These are phyloP conservation scores for Trichoderma gamsii DNA, from an alignment of 495 filamentous ascomycete genomes.

Conservation along the genomic window DNA sequence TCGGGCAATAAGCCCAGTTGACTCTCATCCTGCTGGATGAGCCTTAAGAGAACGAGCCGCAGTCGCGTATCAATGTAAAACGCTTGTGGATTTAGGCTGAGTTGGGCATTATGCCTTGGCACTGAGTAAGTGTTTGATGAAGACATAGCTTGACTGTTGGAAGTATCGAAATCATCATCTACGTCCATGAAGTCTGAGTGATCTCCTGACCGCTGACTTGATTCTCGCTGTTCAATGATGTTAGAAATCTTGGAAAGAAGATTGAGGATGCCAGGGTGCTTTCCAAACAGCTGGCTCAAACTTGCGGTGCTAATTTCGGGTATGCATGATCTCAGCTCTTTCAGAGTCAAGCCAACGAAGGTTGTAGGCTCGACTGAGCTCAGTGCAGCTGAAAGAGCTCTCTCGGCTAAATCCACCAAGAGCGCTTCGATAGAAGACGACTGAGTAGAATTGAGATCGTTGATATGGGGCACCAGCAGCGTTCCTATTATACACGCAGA, in stretches of 20 bases:
- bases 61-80: constrained; percentile 41
- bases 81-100: constrained; percentile 41
- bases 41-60: constrained; percentile 35
- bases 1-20: constrained; percentile 33
- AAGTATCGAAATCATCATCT: constrained; percentile 61
- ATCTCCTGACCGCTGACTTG: constrained; percentile 24
- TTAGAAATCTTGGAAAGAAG: constrained; percentile 37
- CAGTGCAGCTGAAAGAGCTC: constrained; percentile 29
- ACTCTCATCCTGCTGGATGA: constrained; percentile 30
- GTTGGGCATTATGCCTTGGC: constrained; percentile 41
- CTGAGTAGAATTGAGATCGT: constrained; percentile 33
- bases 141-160: constrained; percentile 41
- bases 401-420: constrained; percentile 30
- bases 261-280: constrained; percentile 30
- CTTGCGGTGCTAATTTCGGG: constrained; percentile 29
- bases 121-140: constrained; percentile 30
- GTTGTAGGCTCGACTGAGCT: constrained; percentile 30
- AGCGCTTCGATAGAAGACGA: constrained; percentile 35
- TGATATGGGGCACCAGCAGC: constrained; percentile 39
- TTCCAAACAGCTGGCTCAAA: constrained; percentile 26
- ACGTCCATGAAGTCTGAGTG: constrained; percentile 67
- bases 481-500: constrained; percentile 37
- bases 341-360: constrained; percentile 33
- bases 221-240: constrained; percentile 39
- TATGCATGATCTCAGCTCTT: constrained; percentile 32